A percentile compares a stretch with the other conserved stretches of the same genome.
These are phyloP conservation scores for Megacollybia marginata DNA, from an alignment of 768 basidiomycete species.

Conservation along the genomic window DNA sequence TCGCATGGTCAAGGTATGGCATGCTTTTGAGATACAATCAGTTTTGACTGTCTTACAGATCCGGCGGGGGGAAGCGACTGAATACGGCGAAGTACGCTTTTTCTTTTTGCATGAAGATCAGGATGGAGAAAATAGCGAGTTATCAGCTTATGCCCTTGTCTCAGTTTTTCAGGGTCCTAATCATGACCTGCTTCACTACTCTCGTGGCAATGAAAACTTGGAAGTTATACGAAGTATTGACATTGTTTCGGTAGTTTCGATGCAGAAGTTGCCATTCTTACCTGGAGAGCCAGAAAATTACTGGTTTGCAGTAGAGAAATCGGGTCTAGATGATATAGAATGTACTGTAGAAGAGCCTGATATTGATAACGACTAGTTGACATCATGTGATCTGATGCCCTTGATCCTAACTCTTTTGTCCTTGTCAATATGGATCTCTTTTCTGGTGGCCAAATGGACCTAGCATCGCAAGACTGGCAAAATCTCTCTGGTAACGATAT, in stretches of 20 bases:
- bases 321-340: conserved; percentile 15
- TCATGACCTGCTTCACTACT: conserved; percentile 7
- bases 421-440: too few relatives aligned
- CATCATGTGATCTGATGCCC: too few relatives aligned
- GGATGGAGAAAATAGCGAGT: background rate
- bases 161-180: conserved; percentile 13
- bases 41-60: background rate
- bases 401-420: too few relatives aligned
- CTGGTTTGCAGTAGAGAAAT: conserved; percentile 21
- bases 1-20: conserved; percentile 1
- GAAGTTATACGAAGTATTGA: conserved; percentile 4
- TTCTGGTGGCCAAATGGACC: too few relatives aligned
- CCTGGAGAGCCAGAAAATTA: conserved; percentile 3
- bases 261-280: conserved; percentile 11
- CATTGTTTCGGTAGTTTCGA: conserved; percentile 18
- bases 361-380: too few relatives aligned
- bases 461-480: too few relatives aligned
- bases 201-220: conserved; percentile 3
- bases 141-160: conserved; percentile 8
- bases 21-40: background rate
- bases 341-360: background rate
- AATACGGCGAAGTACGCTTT: background rate
- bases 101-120: background rate
- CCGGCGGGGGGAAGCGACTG: background rate
- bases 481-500: too few relatives aligned